Base-by-base conservation (phyloP, 768 basidiomycete genomes). In the Russula abietina region DNA sequence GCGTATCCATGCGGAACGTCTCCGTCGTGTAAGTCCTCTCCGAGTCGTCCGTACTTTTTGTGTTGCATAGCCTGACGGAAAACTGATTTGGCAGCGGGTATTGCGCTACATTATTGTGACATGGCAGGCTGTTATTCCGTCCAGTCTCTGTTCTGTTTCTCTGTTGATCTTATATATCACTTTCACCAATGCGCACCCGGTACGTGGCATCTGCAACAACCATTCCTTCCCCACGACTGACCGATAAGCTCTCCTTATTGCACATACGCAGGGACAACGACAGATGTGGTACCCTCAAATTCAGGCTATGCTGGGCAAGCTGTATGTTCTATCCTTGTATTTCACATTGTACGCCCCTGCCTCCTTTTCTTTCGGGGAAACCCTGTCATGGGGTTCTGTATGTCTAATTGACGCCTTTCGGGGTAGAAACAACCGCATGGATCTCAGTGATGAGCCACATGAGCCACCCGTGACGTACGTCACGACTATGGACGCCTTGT, bases 261-360 rank as follows among this genome's bases (percentile, higher is more conserved):
- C 38, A 17, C 38, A n/a, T 30, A 16, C 43, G 17, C 48, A 64
- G 62, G 53, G 52, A 24, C 9, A 30, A n/a, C 14, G 4, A 28
- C 39, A 50, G 22, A 16, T 43, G 39, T 64, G 62, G 62, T 64
- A 55, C 26, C 4, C 53, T 12, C 10, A 48, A 33, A 55, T 64
- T 9, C 62, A 64, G 45, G 62, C 62, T 17, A 64, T 64, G 58
- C 54, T 64, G 28, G 62, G 58, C 53, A 64, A 64, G 58, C 39
- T 64, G 2, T 64, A 60, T 36, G 39, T 60, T 36, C 6, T 60
- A 41, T 64, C 62, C 9, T 24, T 64, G n/a, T 59, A 24, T 51
- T 60, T n/a, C 43, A 60, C 62, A 22, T 33, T 60, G 57, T 64
- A 50, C 30, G 62, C 28, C 9, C n/a, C 26, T 24, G 10, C 33